Evolutionary conservation across 2,329 filamentous ascomycete species (phyloP).

Genomic region (Aplosporella prunicola): DNA sequence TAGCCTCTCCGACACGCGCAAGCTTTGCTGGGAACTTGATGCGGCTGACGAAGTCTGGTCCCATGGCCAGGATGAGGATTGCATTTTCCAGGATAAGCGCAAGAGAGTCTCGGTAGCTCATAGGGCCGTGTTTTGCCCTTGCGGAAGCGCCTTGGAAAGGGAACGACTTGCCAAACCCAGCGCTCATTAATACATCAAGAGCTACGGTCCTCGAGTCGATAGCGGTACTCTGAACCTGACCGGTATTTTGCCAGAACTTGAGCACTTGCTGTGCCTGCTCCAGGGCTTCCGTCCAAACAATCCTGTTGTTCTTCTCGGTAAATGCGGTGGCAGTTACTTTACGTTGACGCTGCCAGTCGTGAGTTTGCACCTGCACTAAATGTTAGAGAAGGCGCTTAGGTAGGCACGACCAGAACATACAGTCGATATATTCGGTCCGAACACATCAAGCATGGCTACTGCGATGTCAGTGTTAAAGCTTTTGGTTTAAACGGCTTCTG

Average conservation of each 20-base stretch:
- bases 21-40: constrained; percentile 1
- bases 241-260: background rate
- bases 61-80: constrained; percentile 9
- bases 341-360: constrained; percentile 37
- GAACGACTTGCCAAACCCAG: constrained; percentile 3
- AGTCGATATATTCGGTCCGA: constrained; percentile 26
- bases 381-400: too few relatives aligned
- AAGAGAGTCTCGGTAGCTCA: background rate
- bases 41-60: constrained; percentile 1
- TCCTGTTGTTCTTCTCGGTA: constrained; percentile 33
- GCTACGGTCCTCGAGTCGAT: constrained; percentile 1
- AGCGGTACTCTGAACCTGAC: background rate
- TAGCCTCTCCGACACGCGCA: constrained; percentile 11
- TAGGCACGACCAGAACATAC: too few relatives aligned
- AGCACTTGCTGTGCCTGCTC: constrained; percentile 1
- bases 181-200: constrained; percentile 1
- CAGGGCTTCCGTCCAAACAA: constrained; percentile 19
- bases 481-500: too few relatives aligned
- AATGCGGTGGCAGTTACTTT: constrained; percentile 34
- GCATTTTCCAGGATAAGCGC: constrained; percentile 7
- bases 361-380: too few relatives aligned
- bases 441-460: constrained; percentile 18
- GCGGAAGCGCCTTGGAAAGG: background rate
- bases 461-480: background rate
- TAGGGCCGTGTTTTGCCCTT: background rate